phyloP scores from a whole-genome alignment of 1,284 basidiomycete genomes.

The Agaricales sp. region DNA sequence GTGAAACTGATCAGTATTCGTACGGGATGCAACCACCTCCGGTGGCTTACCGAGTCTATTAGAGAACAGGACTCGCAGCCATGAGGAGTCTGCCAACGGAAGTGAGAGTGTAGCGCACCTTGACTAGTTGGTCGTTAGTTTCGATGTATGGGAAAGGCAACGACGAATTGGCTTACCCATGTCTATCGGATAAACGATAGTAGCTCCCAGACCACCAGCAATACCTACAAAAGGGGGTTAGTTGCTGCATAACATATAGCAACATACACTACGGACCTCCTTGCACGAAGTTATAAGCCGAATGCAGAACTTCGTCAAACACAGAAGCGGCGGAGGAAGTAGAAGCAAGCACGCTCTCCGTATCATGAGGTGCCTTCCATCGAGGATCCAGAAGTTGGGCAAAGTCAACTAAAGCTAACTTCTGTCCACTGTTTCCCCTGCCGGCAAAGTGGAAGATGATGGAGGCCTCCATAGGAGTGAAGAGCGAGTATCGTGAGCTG shows the following conservation, averaged over 20 bases:
- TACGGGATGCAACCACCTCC: background rate
- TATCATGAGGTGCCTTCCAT: slow-evolving; percentile 65
- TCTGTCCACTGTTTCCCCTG: slow-evolving; percentile 55
- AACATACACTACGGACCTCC: slow-evolving; percentile 51
- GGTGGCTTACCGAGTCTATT: slow-evolving; percentile 51
- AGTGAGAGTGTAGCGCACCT: slow-evolving; percentile 35
- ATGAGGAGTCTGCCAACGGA: slow-evolving; percentile 4
- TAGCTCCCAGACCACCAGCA: slow-evolving; percentile 89
- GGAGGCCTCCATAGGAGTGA: slow-evolving; percentile 92
- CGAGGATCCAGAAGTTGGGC: slow-evolving; percentile 81
- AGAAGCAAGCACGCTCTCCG: slow-evolving; percentile 25
- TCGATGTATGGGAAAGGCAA: slow-evolving; percentile 7
- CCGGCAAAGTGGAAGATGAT: slow-evolving; percentile 95
- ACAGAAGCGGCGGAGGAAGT: slow-evolving; percentile 27
- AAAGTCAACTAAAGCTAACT: slow-evolving; percentile 81
- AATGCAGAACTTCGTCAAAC: slow-evolving; percentile 43
- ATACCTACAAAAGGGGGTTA: slow-evolving; percentile 36
- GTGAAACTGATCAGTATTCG: slow-evolving; percentile 4
- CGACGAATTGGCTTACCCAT: slow-evolving; percentile 49
- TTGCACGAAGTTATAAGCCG: slow-evolving; percentile 79
- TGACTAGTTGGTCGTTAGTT: slow-evolving; percentile 33
- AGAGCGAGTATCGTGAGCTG: slow-evolving; percentile 80
- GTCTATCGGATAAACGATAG: slow-evolving; percentile 91
- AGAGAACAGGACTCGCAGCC: background rate
- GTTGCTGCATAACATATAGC: slow-evolving; percentile 3